Evolutionary conservation across 768 basidiomycete species (phyloP), one percentile per base, ranked within the genome.

Genomic region (Mycena sanguinolenta): DNA sequence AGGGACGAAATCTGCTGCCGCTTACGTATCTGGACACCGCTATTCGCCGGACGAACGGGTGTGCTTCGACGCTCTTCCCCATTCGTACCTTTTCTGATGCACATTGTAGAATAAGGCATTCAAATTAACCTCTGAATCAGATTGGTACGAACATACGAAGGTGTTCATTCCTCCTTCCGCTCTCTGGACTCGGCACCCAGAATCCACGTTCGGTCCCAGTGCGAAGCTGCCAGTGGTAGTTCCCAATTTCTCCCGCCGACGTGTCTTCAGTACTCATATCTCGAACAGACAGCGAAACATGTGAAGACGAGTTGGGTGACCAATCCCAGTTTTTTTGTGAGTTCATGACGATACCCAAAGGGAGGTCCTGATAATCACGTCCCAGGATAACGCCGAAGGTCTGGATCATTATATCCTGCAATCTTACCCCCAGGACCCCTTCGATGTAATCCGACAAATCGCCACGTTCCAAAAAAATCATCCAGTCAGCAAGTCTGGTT

Each of bases 121-220:
- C 12, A 3, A 13, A 0, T 28, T 61, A 9, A 17, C n/a, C 19
- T 17, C n/a, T 10, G 60, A 61, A 30, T 49, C 30, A 28, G 10
- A 34, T 4, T 49, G 27, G 44, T 61, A 61, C 60, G 5, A 16
- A 30, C 17, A 61, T 8, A 34, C 49, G 14, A 61, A 61, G 30
- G 60, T 30, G 60, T 61, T 61, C 46, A 21, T 61, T 34, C 44
- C 60, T n/a, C 60, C 60, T 16, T 28, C 30, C n/a, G 60, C 30
- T 14, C n/a, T 61, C 6, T 50, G 46, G 46, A 28, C 10, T 21
- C 60, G 60, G 25, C 60, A 61, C 17, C 46, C 60, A 4, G 60
- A 50, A 49, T 34, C 36, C 16, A 9, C 16, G 14, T 42, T 42
- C 19, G 39, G 39, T 42, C 38, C 6, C 13, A 42, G 19, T 19